A percentile compares a stretch with the other conserved stretches of the same genome.
Evolutionary conservation across 2,329 filamentous ascomycete species (phyloP).

Genomic region (Monosporascus sp.): DNA sequence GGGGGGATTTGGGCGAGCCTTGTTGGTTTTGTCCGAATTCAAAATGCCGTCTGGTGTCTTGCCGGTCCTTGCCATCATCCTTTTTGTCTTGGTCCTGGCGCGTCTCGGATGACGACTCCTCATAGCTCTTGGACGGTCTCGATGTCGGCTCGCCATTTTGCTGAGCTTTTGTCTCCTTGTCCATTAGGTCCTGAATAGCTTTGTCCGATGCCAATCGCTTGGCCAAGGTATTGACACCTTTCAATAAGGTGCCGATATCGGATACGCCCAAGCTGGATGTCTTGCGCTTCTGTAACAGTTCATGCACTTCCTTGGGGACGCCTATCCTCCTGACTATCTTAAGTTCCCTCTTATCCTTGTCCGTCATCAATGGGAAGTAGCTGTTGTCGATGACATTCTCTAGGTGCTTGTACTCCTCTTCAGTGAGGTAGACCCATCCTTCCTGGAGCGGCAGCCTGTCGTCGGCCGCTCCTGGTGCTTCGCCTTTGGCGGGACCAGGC

Average conservation of each 20-base stretch:
- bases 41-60: constrained; percentile 3
- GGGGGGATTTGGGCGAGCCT: constrained; percentile 5
- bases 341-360: not conserved
- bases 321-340: constrained; percentile 11
- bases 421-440: constrained; percentile 24
- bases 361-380: not conserved
- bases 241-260: constrained; percentile 13
- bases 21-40: constrained; percentile 11
- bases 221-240: constrained; percentile 10
- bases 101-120: constrained; percentile 6
- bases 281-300: constrained; percentile 9
- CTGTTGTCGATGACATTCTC: not conserved
- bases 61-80: constrained; percentile 3
- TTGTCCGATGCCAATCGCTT: constrained; percentile 9
- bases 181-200: not conserved
- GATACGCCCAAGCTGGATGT: constrained; percentile 1
- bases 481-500: constrained; percentile 21
- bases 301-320: constrained; percentile 11
- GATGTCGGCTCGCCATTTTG: not conserved
- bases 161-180: not conserved
- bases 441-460: constrained; percentile 17
- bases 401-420: constrained; percentile 13
- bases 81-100: constrained; percentile 17
- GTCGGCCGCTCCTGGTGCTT: constrained; percentile 10
- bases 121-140: constrained; percentile 7